Conservation (phyloP, 2,329 filamentous ascomycete species). For the Fusarium sp. region DNA sequence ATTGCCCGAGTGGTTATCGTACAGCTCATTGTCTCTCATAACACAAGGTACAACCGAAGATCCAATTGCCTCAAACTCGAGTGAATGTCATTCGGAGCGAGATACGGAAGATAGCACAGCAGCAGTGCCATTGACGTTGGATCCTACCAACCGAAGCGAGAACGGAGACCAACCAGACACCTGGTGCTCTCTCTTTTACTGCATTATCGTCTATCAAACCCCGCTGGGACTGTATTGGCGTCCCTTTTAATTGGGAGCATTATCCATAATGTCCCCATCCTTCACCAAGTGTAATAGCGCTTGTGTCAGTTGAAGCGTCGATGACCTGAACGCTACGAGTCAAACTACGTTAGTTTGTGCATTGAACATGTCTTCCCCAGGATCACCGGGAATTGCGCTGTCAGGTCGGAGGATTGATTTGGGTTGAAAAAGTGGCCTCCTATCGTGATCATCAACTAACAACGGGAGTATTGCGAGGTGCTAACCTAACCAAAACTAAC, state of each 20-base stretch:
- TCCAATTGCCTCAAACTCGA: conserved; percentile 15
- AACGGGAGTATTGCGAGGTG: neutral
- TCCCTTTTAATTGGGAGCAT: neutral
- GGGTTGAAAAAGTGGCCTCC: conserved; percentile 16
- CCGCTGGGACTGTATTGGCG: neutral
- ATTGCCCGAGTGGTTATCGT: conserved; percentile 6
- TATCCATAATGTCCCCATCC: conserved; percentile 17
- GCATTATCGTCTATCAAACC: neutral
- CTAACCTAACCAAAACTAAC: neutral
- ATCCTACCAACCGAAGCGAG: neutral
- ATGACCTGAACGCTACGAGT: conserved; percentile 25
- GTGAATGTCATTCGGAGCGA: conserved; percentile 18
- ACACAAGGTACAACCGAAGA: conserved; percentile 1
- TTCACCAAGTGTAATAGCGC: conserved; percentile 18
- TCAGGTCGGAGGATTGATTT: conserved; percentile 9
- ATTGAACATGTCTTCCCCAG: conserved; percentile 28
- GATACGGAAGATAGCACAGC: conserved; percentile 7
- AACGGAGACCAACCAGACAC: conserved; percentile 22
- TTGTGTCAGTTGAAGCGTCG: conserved; percentile 35
- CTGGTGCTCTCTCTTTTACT: conserved; percentile 10
- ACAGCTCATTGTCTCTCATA: neutral
- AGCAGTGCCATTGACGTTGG: neutral
- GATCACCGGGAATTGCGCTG: conserved; percentile 24
- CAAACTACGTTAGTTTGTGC: conserved; percentile 24
- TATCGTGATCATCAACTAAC: conserved; percentile 36